Evolutionary conservation across 1,139 yeast genomes (phyloP), one percentile per base, ranked within the genome.

Genomic region (Pichia sp.): DNA sequence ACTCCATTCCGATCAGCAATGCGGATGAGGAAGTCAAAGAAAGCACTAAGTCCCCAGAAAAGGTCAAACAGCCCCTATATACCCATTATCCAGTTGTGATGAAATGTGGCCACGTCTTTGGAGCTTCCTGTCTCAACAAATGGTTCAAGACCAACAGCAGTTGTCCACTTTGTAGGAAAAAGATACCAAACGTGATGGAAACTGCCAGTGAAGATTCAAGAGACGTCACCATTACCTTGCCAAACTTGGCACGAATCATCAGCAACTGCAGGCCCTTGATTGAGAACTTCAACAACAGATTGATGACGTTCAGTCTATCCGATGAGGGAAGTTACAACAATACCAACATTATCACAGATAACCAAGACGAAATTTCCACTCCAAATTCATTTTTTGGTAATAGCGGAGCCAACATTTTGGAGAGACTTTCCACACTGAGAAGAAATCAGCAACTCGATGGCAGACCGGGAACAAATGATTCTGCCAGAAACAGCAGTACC

Each of bases 31-130:
- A 23, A 37, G 13, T 19, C 19, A 21, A 18, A n/a, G 37, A 19
- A 41, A 16, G 18, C n/a, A 12, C n/a, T 9, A 34, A 34, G 19
- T 12, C 18, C n/a, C 18, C 37, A 34, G 37, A 13, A 18, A 13
- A 34, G 37, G 19, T n/a, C 37, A 34, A 34, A n/a, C 37, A 34
- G 18, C 37, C 37, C 37, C 9, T 19, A 40, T 57, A 75, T 61
- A 66, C 69, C 8, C 96, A 90, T 66, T 66, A 75, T 8, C 85
- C 96, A 0, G 72, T 86, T 1, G 72, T 76, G 56, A 74, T 91
- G 78, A 95, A 96, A 0, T 91, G 98, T 68, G 82, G 82, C 9
- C 71, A 67, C 48, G 49, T 62, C 4, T 67, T 67, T 55, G 71
- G 71, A 16, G 62, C 64, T 41, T 62, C 68, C 1, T 67, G 71